A percentile compares a stretch with the other conserved stretches of the same genome.
These are phyloP conservation scores for Lobosporangium transversale DNA, from an alignment of 192 early-diverging fungal genomes.

Conservation along the genomic window DNA sequence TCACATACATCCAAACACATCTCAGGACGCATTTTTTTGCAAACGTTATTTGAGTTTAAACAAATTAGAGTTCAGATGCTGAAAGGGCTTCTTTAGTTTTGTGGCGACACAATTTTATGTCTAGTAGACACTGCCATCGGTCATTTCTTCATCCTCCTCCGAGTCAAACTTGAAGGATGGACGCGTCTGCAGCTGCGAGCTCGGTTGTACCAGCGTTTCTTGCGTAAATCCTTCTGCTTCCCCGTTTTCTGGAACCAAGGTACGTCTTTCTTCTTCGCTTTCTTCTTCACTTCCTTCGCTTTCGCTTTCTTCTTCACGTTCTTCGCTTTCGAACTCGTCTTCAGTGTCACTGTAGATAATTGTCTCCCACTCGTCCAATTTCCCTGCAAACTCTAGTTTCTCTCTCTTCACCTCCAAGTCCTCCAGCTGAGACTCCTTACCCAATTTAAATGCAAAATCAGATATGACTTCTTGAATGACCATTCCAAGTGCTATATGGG, in stretches of 20 bases:
- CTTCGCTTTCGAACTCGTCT: not conserved
- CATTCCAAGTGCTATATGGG: slow-evolving; percentile 45
- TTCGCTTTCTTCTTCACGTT: not conserved
- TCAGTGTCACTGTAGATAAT: not conserved
- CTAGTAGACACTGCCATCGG: not conserved
- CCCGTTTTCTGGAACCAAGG: not conserved
- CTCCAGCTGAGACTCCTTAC: slow-evolving; percentile 21
- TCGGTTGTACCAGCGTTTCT: not conserved
- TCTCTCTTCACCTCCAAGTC: slow-evolving; percentile 21
- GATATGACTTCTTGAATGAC: slow-evolving; percentile 45
- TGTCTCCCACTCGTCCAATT: slow-evolving; percentile 7
- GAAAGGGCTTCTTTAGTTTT: too few relatives aligned
- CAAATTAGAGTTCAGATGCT: too few relatives aligned
- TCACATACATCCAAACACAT: too few relatives aligned
- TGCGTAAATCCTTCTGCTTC: not conserved
- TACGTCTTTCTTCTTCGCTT: not conserved
- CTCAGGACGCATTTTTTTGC: too few relatives aligned
- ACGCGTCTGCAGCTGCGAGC: slow-evolving; percentile 1
- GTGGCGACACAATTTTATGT: too few relatives aligned
- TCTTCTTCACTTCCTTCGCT: too few relatives aligned
- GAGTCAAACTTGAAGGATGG: slow-evolving; percentile 6
- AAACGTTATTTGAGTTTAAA: too few relatives aligned
- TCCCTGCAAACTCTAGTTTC: not conserved
- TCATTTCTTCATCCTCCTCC: not conserved
- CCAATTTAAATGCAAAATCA: slow-evolving; percentile 36